Evolutionary conservation across 176 grass and related monocot genomes (phyloP), one percentile per base, ranked within the genome.

Genomic region (Dendrocalamus sinicus): DNA sequence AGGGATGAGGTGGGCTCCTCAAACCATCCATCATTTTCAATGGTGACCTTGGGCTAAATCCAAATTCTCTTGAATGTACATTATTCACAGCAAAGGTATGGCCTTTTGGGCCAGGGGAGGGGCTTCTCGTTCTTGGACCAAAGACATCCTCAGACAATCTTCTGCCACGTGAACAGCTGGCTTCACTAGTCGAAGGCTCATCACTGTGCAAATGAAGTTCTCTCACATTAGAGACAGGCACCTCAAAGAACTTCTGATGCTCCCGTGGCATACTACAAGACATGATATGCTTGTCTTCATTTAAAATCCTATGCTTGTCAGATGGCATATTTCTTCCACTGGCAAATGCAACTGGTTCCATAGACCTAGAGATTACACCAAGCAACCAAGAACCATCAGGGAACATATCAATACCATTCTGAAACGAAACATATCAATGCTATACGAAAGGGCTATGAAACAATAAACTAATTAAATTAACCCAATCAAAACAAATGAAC

Each of bases 1-100:
- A 83, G 3, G 95, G 95, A 76, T 94, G 95, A 79, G 90, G 84
- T 58, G 95, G 95, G 35, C 88, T 89, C 84, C 73, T 88, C 80
- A 97, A 64, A 67, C 85, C 87, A 76, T 97, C 92, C 53, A 88
- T 83, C 77, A 66, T 88, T 75, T 74, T 83, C 55, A 76, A 80
- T 41, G 88, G 86, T 67, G 88, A 95, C 61, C 83, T 82, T 64
- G 88, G 83, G 75, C 88, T 86, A 67, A 95, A 90, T 7, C 83
- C 88, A 40, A 92, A 89, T 40, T 83, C 85, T 80, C 83, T 91
- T 67, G 85, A 85, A 75, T 88, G 67, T 70, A 52, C 83, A 87
- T 90, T 89, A 75, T 63, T 87, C 62, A 83, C 30, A 52, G 83
- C 52, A 77, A 86, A 85, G 10, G 46, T 50, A 83, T 90, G 86